Conservation (phyloP, 495 filamentous ascomycete species). For the Penicillium verhagenii region DNA sequence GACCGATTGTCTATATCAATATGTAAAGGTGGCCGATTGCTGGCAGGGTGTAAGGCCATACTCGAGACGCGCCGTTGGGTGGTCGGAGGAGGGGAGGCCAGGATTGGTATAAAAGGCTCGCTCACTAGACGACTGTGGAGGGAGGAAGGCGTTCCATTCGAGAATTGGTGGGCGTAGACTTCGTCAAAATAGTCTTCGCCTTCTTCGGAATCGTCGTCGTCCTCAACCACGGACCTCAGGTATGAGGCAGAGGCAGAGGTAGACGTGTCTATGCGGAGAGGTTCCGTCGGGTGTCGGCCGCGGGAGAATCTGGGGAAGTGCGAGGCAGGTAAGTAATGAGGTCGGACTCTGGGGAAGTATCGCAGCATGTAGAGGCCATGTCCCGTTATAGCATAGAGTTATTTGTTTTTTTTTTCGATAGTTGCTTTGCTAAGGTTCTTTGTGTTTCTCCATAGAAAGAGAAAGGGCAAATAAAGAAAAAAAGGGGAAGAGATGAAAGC, state of each 20-base stretch:
- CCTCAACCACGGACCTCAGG: conserved; percentile 22
- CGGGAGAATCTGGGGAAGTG: conserved; percentile 39
- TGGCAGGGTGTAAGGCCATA: conserved; percentile 44
- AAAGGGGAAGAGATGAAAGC: conserved; percentile 9
- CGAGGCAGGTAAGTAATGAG: conserved; percentile 31
- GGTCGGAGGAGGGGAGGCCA: conserved; percentile 37
- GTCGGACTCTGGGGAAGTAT: conserved; percentile 20
- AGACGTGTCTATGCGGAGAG: conserved; percentile 42
- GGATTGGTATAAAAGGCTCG: conserved; percentile 48
- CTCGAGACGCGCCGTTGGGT: conserved; percentile 39
- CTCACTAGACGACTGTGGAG: conserved; percentile 47
- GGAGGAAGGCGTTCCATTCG: conserved; percentile 42
- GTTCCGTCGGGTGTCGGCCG: conserved; percentile 29
- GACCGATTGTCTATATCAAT: conserved; percentile 36
- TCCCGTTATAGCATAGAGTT: conserved; percentile 5
- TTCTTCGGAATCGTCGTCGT: conserved; percentile 34
- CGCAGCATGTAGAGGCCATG: conserved; percentile 25
- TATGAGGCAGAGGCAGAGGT: conserved; percentile 28
- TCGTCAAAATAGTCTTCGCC: conserved; percentile 32
- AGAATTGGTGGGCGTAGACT: conserved; percentile 35
- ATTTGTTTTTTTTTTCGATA: neutral
- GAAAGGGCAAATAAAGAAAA: conserved; percentile 4
- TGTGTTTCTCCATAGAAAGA: neutral
- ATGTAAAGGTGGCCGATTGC: conserved; percentile 38
- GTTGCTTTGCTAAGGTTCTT: neutral